Conservation (phyloP, 1,284 basidiomycete species). For the Coniophora puteana region DNA sequence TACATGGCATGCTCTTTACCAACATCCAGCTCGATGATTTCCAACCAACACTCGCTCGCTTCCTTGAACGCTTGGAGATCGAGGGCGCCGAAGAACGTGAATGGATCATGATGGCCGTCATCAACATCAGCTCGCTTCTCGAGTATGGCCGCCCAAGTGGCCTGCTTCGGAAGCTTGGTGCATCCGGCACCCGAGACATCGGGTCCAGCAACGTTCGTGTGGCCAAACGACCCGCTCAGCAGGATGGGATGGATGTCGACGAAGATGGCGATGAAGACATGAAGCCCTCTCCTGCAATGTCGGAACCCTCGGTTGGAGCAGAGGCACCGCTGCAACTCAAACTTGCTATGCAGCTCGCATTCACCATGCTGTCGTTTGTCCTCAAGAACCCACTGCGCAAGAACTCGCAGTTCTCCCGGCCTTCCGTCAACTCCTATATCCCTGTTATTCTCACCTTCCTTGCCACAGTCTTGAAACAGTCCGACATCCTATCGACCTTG, state of each 20-base stretch:
- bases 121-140: constrained; percentile 80
- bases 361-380: constrained; percentile 72
- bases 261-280: constrained; percentile 32
- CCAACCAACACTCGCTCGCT: constrained; percentile 72
- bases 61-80: constrained; percentile 83
- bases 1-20: constrained; percentile 96
- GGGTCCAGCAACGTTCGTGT: constrained; percentile 37
- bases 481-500: constrained; percentile 55
- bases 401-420: constrained; percentile 49
- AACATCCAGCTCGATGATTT: constrained; percentile 94
- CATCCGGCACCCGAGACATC: constrained; percentile 34
- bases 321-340: constrained; percentile 65
- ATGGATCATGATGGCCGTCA: constrained; percentile 94
- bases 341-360: constrained; percentile 76
- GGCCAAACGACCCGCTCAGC: constrained; percentile 34
- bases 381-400: constrained; percentile 66
- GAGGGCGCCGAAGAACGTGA: constrained; percentile 80
- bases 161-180: constrained; percentile 60
- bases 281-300: constrained; percentile 35
- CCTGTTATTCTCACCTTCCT: constrained; percentile 87
- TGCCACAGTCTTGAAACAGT: constrained; percentile 67
- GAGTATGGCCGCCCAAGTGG: constrained; percentile 86
- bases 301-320: constrained; percentile 26
- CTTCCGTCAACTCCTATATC: constrained; percentile 83
- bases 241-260: constrained; percentile 65